Evolutionary conservation across 495 filamentous ascomycete genomes (phyloP).

Genomic region (Aspergillus haitiensis): DNA sequence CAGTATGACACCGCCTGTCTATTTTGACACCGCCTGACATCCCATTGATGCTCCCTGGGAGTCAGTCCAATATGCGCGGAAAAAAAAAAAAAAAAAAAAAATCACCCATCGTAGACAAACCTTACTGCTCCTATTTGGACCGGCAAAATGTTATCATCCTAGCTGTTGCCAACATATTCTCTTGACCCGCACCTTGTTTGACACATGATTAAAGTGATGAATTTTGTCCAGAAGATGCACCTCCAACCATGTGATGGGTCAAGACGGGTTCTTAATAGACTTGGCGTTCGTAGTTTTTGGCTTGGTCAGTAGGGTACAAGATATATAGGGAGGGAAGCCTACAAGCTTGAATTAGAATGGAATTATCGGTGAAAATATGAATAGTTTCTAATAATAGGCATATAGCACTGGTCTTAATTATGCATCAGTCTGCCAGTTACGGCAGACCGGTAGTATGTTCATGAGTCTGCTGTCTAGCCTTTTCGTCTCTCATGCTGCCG

Average conservation of each 20-base stretch:
- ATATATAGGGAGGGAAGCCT: too few relatives aligned
- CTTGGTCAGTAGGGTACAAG: background rate
- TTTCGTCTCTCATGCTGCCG: slow-evolving; percentile 24
- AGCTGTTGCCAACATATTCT: too few relatives aligned
- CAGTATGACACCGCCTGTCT: slow-evolving; percentile 6
- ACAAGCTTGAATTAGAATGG: background rate
- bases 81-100: background rate
- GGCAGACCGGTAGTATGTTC: slow-evolving; percentile 27
- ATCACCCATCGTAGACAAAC: background rate
- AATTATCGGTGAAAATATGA: background rate
- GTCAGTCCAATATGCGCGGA: too few relatives aligned
- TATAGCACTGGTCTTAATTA: slow-evolving; percentile 25
- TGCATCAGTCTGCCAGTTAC: slow-evolving; percentile 15
- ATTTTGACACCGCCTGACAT: background rate
- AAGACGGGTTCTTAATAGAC: too few relatives aligned
- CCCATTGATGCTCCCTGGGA: too few relatives aligned
- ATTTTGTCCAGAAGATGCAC: too few relatives aligned
- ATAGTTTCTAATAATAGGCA: slow-evolving; percentile 15
- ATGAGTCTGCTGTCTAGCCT: slow-evolving; percentile 21
- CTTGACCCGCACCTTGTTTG: too few relatives aligned
- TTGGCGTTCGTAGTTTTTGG: background rate
- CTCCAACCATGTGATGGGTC: too few relatives aligned
- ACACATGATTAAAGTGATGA: too few relatives aligned
- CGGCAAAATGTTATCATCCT: too few relatives aligned
- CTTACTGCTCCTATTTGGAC: too few relatives aligned